These are phyloP conservation scores for Ophiostoma quercus DNA, from an alignment of 2,329 filamentous ascomycete genomes.

Conservation along the genomic window DNA sequence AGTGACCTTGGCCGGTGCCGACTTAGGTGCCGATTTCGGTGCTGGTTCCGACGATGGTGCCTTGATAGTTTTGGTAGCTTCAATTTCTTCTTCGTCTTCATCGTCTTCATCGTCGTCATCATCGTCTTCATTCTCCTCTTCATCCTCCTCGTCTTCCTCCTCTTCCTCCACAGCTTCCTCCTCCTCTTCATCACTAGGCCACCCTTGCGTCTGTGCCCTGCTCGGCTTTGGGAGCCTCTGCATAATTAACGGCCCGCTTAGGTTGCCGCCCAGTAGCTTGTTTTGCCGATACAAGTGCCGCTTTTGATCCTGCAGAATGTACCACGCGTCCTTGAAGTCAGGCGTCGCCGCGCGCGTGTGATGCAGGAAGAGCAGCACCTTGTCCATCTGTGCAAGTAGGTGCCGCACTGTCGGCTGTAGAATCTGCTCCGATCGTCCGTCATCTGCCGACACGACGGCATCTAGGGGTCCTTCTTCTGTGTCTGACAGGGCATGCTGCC, in stretches of 20 bases:
- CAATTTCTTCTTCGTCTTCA: background rate
- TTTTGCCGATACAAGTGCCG: background rate
- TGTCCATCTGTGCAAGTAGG: slow-evolving; percentile 64
- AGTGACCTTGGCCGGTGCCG: background rate
- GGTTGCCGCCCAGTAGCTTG: too few species aligned
- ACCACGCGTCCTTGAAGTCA: background rate
- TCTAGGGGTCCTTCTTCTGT: background rate
- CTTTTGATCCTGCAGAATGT: background rate
- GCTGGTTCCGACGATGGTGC: too few species aligned
- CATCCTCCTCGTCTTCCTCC: slow-evolving; percentile 6
- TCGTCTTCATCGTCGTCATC: background rate
- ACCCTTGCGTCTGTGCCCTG: background rate
- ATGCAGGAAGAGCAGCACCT: slow-evolving; percentile 65
- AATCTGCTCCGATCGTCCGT: slow-evolving; percentile 59
- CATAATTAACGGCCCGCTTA: background rate
- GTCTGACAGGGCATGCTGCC: background rate
- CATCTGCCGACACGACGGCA: slow-evolving; percentile 58
- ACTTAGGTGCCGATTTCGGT: background rate
- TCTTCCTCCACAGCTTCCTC: background rate
- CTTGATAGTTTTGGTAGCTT: too few species aligned
- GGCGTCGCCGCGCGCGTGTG: slow-evolving; percentile 50
- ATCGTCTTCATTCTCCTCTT: slow-evolving; percentile 19
- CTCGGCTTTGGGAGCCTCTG: slow-evolving; percentile 13
- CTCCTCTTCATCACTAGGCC: background rate
- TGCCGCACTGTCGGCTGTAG: slow-evolving; percentile 66